Evolutionary conservation across 1,284 basidiomycete genomes (phyloP).

Genomic region (Melampsora larici-populina): DNA sequence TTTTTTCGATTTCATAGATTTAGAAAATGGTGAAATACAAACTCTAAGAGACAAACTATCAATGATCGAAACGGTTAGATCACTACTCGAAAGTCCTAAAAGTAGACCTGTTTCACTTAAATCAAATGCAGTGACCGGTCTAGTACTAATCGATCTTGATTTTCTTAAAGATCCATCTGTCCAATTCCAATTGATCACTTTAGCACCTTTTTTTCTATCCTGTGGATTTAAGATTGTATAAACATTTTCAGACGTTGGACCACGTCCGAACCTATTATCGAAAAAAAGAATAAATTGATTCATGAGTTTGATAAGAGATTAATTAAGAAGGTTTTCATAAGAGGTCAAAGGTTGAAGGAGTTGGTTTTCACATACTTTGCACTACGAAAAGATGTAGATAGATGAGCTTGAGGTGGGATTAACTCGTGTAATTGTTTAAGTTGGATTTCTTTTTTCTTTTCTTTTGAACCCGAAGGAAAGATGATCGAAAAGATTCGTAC

Average conservation of each 20-base stretch:
- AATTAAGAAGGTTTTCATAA: no score
- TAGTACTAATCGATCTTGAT: constrained; percentile 63
- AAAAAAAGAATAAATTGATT: no score
- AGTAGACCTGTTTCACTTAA: constrained; percentile 72
- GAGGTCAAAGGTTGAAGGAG: not conserved
- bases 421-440: not conserved
- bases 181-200: constrained; percentile 2
- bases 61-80: constrained; percentile 77
- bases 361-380: not conserved
- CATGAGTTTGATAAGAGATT: no score
- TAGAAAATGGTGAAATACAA: constrained; percentile 54
- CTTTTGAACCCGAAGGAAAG: not conserved
- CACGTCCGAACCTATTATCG: not conserved
- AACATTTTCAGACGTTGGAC: not conserved
- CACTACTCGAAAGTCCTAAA: constrained; percentile 81
- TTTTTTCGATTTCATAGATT: not conserved
- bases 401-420: not conserved
- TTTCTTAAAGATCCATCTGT: not conserved
- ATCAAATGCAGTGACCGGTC: constrained; percentile 79
- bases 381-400: not conserved
- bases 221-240: not conserved
- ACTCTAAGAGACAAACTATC: constrained; percentile 77
- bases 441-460: not conserved
- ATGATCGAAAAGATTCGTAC: not conserved
- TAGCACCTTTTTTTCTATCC: not conserved